A percentile compares a stretch with the other conserved stretches of the same genome.
phyloP scores from a whole-genome alignment of 2,329 filamentous ascomycete genomes.

The Botrytis medusae region DNA sequence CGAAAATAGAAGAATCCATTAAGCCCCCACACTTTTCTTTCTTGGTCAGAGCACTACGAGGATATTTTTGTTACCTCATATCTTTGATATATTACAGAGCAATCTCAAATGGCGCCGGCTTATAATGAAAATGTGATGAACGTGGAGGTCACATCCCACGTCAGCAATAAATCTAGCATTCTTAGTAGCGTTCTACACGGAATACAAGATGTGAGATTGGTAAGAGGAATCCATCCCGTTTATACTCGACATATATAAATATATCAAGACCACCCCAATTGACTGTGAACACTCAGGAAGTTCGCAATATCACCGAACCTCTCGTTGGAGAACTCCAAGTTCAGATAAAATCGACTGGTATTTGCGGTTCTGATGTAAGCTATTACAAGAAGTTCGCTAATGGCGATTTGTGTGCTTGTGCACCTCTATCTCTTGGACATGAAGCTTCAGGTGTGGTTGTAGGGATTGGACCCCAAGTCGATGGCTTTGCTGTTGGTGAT shows the following conservation, averaged over 20 bases:
- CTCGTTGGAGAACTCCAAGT: slow-evolving; percentile 59
- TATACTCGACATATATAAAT: not conserved
- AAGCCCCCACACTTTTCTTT: slow-evolving; percentile 19
- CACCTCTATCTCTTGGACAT: slow-evolving; percentile 64
- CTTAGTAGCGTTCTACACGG: slow-evolving; percentile 59
- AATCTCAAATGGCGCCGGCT: slow-evolving; percentile 31
- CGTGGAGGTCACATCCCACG: slow-evolving; percentile 23
- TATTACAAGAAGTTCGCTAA: slow-evolving; percentile 74
- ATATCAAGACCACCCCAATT: not conserved
- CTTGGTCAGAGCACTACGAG: not conserved
- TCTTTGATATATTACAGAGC: slow-evolving; percentile 14
- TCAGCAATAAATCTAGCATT: slow-evolving; percentile 38
- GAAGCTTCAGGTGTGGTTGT: slow-evolving; percentile 61
- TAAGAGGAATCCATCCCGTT: slow-evolving; percentile 40
- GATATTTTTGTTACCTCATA: slow-evolving; percentile 16
- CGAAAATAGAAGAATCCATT: slow-evolving; percentile 4
- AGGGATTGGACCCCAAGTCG: slow-evolving; percentile 53
- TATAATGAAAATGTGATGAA: slow-evolving; percentile 10
- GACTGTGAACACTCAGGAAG: slow-evolving; percentile 45
- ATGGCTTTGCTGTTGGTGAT: slow-evolving; percentile 55
- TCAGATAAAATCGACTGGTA: slow-evolving; percentile 63
- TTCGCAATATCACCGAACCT: slow-evolving; percentile 46
- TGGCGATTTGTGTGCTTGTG: slow-evolving; percentile 65
- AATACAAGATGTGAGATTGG: slow-evolving; percentile 56
- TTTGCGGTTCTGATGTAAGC: slow-evolving; percentile 69